Evolutionary conservation across 2,329 filamentous ascomycete genomes (phyloP).

Genomic region (Fusarium sp.): DNA sequence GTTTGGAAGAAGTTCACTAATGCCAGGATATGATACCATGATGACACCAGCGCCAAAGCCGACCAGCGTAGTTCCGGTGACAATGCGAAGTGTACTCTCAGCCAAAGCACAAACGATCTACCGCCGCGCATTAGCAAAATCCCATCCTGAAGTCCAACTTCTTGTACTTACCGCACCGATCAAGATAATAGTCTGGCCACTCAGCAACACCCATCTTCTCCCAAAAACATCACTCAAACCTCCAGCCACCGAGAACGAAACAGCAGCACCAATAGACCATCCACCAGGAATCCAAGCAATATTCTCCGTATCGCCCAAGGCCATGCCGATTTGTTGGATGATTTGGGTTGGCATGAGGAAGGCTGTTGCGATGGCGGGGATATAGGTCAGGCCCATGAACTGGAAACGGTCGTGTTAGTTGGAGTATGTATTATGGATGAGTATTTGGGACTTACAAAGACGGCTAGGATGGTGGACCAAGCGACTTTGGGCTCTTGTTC

Average conservation of each 20-base stretch:
- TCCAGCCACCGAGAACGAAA: conserved; percentile 10
- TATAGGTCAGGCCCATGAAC: conserved; percentile 18
- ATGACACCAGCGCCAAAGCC: conserved; percentile 15
- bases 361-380: conserved; percentile 12
- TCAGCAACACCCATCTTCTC: conserved; percentile 4
- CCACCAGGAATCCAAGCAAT: conserved; percentile 18
- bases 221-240: conserved; percentile 16
- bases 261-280: conserved; percentile 13
- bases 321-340: conserved; percentile 11
- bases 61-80: conserved; percentile 9
- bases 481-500: background rate
- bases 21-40: conserved; percentile 13
- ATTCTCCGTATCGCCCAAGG: background rate
- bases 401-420: background rate
- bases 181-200: conserved; percentile 9
- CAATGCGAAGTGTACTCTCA: background rate
- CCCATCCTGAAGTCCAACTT: accelerated
- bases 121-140: accelerated
- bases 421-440: accelerated
- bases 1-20: conserved; percentile 9
- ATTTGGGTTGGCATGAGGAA: conserved; percentile 19
- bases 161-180: conserved; percentile 4
- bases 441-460: background rate
- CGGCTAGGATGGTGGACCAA: conserved; percentile 9
- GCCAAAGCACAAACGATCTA: conserved; percentile 13